Base-by-base conservation (phyloP, 2,329 filamentous ascomycete genomes). In the Beauveria medogensis region DNA sequence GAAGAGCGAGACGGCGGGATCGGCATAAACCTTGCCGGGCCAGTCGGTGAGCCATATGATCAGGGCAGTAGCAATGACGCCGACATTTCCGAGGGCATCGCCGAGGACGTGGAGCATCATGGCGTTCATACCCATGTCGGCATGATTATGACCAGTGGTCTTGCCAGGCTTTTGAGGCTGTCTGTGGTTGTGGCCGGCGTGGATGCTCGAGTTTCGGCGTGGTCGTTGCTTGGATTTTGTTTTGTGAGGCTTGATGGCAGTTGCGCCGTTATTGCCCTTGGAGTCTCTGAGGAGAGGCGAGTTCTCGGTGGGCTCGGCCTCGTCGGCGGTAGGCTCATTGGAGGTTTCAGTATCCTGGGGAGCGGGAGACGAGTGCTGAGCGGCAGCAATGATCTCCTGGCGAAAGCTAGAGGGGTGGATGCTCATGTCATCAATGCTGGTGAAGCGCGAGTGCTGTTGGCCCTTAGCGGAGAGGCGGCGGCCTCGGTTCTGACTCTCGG, bases 101-200 rank as follows among this genome's bases (percentile, higher is more conserved):
- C 91, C 91, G 65, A 95, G 82, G 48, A 90, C 87, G 68, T 90
- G 87, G 30, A 90, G 79, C 62, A 92, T 77, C 78, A 92, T 88
- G 56, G 88, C 90, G 57, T 90, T 90, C 93, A 99, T 97, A 73
- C 96, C 96, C 79, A 99, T 88, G 70, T 99, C 92, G 62, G 79
- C 87, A 71, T 96, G 91, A 64, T 79, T 90, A 72, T 95, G 91
- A 34, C 89, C 85, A 66, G 86, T 83, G 63, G 84, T 82, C 63
- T 84, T 81, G 48, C 66, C 69, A 16, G 79, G 72, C 61, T 88
- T 82, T 68, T 85, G 86, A 1, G 90, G 88, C 66, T 92, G 84
- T 62, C 81, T 87, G 73, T 97, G 94, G 69, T 92, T 91, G 74
- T 97, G 93, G 58, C 82, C 79, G 47, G 81, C 78, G 72, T 96